These are phyloP conservation scores for Aspergillus oerlinghausenensis DNA, from an alignment of 2,329 filamentous ascomycete species.

Conservation along the genomic window DNA sequence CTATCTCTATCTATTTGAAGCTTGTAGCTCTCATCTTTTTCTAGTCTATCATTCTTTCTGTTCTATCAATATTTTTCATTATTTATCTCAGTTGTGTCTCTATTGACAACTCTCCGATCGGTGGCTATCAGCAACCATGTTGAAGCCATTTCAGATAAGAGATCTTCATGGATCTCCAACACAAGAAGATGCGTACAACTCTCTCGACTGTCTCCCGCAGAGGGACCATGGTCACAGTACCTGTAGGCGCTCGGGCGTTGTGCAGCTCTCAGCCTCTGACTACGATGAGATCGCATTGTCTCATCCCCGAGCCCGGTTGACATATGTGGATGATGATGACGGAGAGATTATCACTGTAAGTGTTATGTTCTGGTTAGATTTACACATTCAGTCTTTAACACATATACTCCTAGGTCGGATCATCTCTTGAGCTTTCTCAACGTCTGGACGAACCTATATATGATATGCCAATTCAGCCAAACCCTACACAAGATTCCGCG, in stretches of 20 bases:
- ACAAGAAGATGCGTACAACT: conserved; percentile 12
- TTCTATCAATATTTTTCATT: not conserved
- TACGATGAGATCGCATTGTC: conserved; percentile 41
- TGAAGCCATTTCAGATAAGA: conserved; percentile 40
- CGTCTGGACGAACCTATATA: conserved; percentile 41
- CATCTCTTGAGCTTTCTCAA: conserved; percentile 43
- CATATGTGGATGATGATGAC: conserved; percentile 45
- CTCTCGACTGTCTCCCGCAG: not conserved
- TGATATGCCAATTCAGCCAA: conserved; percentile 3
- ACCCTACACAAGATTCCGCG: conserved; percentile 7
- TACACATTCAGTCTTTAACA: conserved; percentile 11
- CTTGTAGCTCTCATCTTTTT: not conserved
- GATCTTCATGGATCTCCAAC: conserved; percentile 26
- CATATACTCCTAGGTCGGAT: conserved; percentile 36
- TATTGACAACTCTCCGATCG: not conserved
- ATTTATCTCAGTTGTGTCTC: not conserved
- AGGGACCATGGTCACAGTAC: not conserved
- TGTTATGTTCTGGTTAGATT: not conserved
- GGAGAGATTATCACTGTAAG: conserved; percentile 43
- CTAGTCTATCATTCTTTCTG: not conserved
- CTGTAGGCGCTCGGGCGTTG: conserved; percentile 23
- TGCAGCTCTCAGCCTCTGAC: conserved; percentile 38
- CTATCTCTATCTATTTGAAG: not conserved
- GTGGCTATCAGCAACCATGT: conserved; percentile 23
- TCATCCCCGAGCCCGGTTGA: conserved; percentile 40